Base-by-base conservation (phyloP, 2,329 filamentous ascomycete species). In the Septoria petroselini region DNA sequence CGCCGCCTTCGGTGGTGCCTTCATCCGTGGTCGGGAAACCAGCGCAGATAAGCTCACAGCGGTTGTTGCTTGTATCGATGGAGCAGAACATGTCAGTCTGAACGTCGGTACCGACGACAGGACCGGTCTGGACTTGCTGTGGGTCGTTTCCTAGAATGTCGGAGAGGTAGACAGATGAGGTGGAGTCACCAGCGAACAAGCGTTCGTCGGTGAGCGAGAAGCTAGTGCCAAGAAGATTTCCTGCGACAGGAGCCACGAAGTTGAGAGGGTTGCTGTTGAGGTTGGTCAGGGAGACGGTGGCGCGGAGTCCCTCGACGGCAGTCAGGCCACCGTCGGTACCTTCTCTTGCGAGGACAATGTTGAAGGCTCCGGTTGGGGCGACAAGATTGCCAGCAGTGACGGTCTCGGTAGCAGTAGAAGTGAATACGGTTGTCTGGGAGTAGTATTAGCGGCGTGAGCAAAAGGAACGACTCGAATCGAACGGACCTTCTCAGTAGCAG, bases 291-390 rank as follows among this genome's bases (percentile, higher is more conserved):
- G 11, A n/a, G 4, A 43, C 30, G 7, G 21, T 11, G 15, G 27
- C 41, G 9, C 30, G 41, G 17, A 43, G 41, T 7, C 41, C 41
- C 7, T 43, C 11, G 15, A 43, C 5, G 14, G 41, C 41, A n/a
- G 23, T 27, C 23, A 27, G 9, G 23, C 23, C 9, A 27, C 23
- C 23, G 5, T 5, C 5, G 23, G 5, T 9, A 27, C 23, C 23
- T n/a, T n/a, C n/a, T n/a, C n/a, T n/a, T 25, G 25, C 29, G 1
- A 43, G 12, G 15, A 43, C 41, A n/a, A 43, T 43, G 41, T 43
- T 43, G 41, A 43, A 43, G 4, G 27, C 41, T 11, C 25, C 41
- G 18, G 41, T 43, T 25, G 41, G 41, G 12, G 33, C 14, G 6
- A 19, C 41, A 14, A 30, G 14, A 12, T 30, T 9, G 7, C 41